phyloP scores from a whole-genome alignment of 768 basidiomycete species.

The Clitopilus passeckerianus region DNA sequence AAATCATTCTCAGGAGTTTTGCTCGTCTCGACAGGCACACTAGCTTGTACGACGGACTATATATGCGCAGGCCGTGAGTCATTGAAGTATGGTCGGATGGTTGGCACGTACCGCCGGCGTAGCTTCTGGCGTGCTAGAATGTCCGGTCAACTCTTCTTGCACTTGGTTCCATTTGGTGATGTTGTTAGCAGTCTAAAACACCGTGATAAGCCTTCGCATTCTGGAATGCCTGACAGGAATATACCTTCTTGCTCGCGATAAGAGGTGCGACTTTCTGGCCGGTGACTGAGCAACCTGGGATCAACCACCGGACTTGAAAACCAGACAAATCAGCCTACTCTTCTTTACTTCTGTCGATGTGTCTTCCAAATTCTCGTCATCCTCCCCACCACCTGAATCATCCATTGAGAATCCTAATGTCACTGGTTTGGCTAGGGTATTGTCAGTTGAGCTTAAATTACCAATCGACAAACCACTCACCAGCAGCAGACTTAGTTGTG shows the following conservation, averaged over 20 bases:
- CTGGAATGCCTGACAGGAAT: not conserved
- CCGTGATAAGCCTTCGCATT: slow-evolving; percentile 3
- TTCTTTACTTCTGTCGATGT: not conserved
- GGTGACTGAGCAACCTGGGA: slow-evolving; percentile 28
- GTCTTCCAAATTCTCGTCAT: slow-evolving; percentile 7
- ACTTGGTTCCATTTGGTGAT: slow-evolving; percentile 98
- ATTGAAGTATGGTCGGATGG: not conserved
- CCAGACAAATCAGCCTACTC: not conserved
- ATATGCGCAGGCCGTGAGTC: not conserved
- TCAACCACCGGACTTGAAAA: not conserved
- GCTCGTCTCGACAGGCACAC: slow-evolving; percentile 12
- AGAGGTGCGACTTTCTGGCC: slow-evolving; percentile 73
- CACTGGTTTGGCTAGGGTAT: slow-evolving; percentile 29
- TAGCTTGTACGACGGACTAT: slow-evolving; percentile 18
- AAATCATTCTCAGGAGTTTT: slow-evolving; percentile 52
- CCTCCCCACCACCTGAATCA: slow-evolving; percentile 46
- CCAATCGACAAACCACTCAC: slow-evolving; percentile 13
- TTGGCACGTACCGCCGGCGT: slow-evolving; percentile 22
- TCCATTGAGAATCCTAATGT: slow-evolving; percentile 67
- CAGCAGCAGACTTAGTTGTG: slow-evolving; percentile 23
- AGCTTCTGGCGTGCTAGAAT: slow-evolving; percentile 20
- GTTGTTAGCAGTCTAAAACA: slow-evolving; percentile 71
- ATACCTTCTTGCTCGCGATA: slow-evolving; percentile 82
- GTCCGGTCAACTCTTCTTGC: slow-evolving; percentile 75
- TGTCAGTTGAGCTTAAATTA: not conserved